Evolutionary conservation across 2,329 filamentous ascomycete species (phyloP), one percentile per base, ranked within the genome.

Genomic region (Cephalotrichum gorgonifer): DNA sequence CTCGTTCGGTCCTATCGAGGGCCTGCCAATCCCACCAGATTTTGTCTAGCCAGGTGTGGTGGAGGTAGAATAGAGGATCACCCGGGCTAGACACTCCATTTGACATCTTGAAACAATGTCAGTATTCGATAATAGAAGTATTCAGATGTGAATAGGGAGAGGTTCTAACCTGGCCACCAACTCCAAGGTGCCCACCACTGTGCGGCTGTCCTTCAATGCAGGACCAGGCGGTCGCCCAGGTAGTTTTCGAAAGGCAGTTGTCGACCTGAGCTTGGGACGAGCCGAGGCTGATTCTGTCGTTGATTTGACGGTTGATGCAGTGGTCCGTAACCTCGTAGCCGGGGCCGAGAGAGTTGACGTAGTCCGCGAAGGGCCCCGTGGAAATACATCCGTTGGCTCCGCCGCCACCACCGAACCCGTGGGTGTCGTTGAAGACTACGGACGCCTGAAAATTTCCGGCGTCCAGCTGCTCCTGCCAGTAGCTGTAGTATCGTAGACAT

Each of bases 1-100:
- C 25, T n/a, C 52, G 35, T 3, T 17, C 31, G 14, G 45, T 33
- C 7, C 50, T 48, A 26, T 53, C 52, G 15, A 44, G 46, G 12
- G 23, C 30, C 47, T 60, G 56, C 57, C 59, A 59, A 5, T 58
- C 53, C 52, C 55, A 57, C 51, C 53, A 60, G 15, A 59, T 38
- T n/a, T 56, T 55, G 39, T 60, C 58, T 3, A 60, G 49, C 48
- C 56, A 58, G 30, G 55, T 54, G 43, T 60, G 58, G 23, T 58
- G 54, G 4, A 60, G 53, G 31, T 56, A 60, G 45, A 58, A 60
- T 6, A 57, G 25, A 2, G 58, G 58, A 23, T 60, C 58, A 74
- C 74, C 11, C 11, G 52, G 52, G 43, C 44, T 50, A 2, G 53
- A 52, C 39, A 50, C 38, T 31, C 44, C 41, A 47, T 58, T 57